Evolutionary conservation across 2,329 filamentous ascomycete species (phyloP), one percentile per base, ranked within the genome.

Genomic region (Fusarium mexicanum): DNA sequence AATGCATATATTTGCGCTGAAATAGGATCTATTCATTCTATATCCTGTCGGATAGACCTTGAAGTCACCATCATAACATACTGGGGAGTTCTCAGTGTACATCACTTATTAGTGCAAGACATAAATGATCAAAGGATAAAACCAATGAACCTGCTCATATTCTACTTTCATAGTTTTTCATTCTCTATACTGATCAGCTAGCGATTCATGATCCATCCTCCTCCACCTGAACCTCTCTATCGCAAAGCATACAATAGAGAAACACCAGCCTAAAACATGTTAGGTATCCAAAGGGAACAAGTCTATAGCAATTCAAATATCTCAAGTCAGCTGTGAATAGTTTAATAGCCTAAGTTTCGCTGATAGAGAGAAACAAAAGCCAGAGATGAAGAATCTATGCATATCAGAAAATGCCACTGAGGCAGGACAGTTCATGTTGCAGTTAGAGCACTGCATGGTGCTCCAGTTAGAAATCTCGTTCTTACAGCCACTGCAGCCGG

Each of bases 61-160:
- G 7, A 18, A 3, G 22, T 2, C 16, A 16, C 8, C 18, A n/a
- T 33, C 22, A 33, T 7, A 1, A n/a, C 16, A 50, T 13, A 13
- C 2, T 33, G 3, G 5, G 18, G 8, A 3, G 1, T 33, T 33
- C 8, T 8, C 29, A 18, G 16, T 50, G 3, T n/a, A 12, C 22
- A 2, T 4, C 11, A 13, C 29, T 22, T n/a, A 8, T 13, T 50
- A 33, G n/a, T 12, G 8, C 16, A 18, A 18, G 16, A 50, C 11
- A n/a, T 18, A 33, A 50, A 20, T 10, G 9, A 14, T 29, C 8
- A n/a, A 18, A n/a, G 6, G 9, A 18, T 18, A 13, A 5, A 18
- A 1, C 5, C 8, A 50, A 13, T 16, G 2, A n/a, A 7, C 2
- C 3, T 24, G 3, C 3, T 7, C 0, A 13, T 5, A 33, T 51